A percentile compares a stretch with the other conserved stretches of the same genome.
phyloP scores from a whole-genome alignment of 2,329 filamentous ascomycete genomes.

The Alternaria brassicicola region DNA sequence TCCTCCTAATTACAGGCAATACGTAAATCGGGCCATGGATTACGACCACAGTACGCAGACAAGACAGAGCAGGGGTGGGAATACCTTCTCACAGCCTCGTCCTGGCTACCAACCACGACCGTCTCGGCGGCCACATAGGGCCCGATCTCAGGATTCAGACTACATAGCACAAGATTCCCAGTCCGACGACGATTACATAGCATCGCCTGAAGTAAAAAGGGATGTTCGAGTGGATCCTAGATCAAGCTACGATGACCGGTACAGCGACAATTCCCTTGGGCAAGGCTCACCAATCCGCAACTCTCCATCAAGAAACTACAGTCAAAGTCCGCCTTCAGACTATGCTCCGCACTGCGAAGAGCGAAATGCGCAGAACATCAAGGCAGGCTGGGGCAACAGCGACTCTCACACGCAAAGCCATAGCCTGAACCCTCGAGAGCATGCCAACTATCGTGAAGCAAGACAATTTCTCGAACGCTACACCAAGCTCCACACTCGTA shows the following conservation, averaged over 20 bases:
- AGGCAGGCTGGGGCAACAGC: constrained; percentile 18
- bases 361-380: constrained; percentile 3
- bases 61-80: background rate
- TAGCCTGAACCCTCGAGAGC: constrained; percentile 7
- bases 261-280: background rate
- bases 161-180: constrained; percentile 1
- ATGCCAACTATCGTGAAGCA: constrained; percentile 13
- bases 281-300: background rate
- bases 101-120: background rate
- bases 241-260: background rate
- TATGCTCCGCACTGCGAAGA: background rate
- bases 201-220: background rate
- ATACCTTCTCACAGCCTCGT: background rate
- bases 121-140: background rate
- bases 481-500: background rate
- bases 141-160: constrained; percentile 4
- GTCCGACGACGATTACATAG: constrained; percentile 13
- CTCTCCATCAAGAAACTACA: background rate
- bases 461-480: constrained; percentile 7
- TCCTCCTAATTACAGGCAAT: background rate
- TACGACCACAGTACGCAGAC: constrained; percentile 4
- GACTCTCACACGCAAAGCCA: constrained; percentile 16
- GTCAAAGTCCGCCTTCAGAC: background rate
- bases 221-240: background rate
- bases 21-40: background rate